A percentile compares a stretch with the other conserved stretches of the same genome.
Evolutionary conservation across 2,329 filamentous ascomycete genomes (phyloP).

Genomic region (Aspergillus sclerotialis): DNA sequence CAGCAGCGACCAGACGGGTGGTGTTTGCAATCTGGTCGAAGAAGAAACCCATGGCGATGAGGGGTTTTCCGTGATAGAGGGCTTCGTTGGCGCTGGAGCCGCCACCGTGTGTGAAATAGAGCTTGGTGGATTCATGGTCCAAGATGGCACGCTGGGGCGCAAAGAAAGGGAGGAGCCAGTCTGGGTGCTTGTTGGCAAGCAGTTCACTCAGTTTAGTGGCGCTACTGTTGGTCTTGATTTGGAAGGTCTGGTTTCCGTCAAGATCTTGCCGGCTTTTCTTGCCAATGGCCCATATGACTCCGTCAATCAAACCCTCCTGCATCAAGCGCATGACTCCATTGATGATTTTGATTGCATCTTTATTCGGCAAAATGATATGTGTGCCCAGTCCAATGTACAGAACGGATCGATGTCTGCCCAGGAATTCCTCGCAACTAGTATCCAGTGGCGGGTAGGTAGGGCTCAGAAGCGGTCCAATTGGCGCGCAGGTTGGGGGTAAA

Average conservation of each 20-base stretch:
- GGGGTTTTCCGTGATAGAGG: slow-evolving; percentile 32
- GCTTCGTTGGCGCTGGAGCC: slow-evolving; percentile 37
- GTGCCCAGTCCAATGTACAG: slow-evolving; percentile 40
- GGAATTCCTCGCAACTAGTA: slow-evolving; percentile 19
- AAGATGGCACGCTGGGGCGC: slow-evolving; percentile 38
- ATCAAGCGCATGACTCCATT: slow-evolving; percentile 21
- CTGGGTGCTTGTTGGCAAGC: slow-evolving; percentile 20
- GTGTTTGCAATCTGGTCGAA: slow-evolving; percentile 39
- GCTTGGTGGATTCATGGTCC: slow-evolving; percentile 22
- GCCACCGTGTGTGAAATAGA: slow-evolving; percentile 40
- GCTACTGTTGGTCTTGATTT: neutral
- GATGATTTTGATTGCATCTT: slow-evolving; percentile 27
- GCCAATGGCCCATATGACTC: slow-evolving; percentile 33
- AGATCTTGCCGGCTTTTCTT: slow-evolving; percentile 14
- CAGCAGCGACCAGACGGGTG: slow-evolving; percentile 27
- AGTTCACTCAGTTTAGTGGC: slow-evolving; percentile 16
- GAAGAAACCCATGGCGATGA: slow-evolving; percentile 33
- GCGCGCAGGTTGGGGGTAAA: slow-evolving; percentile 32
- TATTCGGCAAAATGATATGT: slow-evolving; percentile 28
- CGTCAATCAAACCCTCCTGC: slow-evolving; percentile 27
- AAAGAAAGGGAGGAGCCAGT: slow-evolving; percentile 28
- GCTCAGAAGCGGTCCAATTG: slow-evolving; percentile 36
- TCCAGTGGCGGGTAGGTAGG: slow-evolving; percentile 29
- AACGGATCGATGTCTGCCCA: slow-evolving; percentile 22
- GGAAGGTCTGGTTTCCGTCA: slow-evolving; percentile 3